Base-by-base conservation (phyloP, 176 grass and related monocot genomes). In the Triticum turgidum region DNA sequence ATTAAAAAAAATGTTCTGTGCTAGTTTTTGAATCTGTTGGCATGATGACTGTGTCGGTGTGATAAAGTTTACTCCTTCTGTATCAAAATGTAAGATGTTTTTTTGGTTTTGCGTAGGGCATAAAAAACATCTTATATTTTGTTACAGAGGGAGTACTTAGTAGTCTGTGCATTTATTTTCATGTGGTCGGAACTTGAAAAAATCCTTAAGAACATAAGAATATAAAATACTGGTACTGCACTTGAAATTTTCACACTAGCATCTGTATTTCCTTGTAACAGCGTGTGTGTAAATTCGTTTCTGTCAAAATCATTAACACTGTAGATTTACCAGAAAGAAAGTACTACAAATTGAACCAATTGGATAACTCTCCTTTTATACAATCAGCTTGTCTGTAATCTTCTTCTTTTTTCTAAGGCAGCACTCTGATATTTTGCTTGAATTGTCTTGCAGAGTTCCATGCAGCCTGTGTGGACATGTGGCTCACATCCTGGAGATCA, bases 401-500 rank as follows among this genome's bases (percentile, higher is more conserved):
- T 9, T 71, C 66, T 5, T 35, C 5, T 38, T 82, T 52, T 81
- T 73, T 92, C 71, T 4, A 89, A 89, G 74, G 20, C 80, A 29
- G 15, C 3, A 7, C 6, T 3, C 67, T 82, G 14, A 78, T 59
- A 38, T 41, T 69, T 86, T 38, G 33, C 33, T 67, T 95, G 64
- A 29, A 61, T 82, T 76, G 5, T 38, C n/a, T 90, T 69, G 76
- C 91, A 98, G 95, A 93, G 83, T 98, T 98, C 83, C 95, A 98
- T 91, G 91, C 93, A 14, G 52, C 87, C 45, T 95, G 93, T 77
- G 93, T 98, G 38, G 95, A 98, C 77, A 59, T 88, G 71, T 98
- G 95, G 95, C 89, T 98, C 39, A 98, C 89, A 8, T 86, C 93
- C 52, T 98, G 95, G 93, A 90, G 95, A 88, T 90, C 95, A 33